Conservation (phyloP, 768 basidiomycete genomes). For the Leccinum ochraceum region DNA sequence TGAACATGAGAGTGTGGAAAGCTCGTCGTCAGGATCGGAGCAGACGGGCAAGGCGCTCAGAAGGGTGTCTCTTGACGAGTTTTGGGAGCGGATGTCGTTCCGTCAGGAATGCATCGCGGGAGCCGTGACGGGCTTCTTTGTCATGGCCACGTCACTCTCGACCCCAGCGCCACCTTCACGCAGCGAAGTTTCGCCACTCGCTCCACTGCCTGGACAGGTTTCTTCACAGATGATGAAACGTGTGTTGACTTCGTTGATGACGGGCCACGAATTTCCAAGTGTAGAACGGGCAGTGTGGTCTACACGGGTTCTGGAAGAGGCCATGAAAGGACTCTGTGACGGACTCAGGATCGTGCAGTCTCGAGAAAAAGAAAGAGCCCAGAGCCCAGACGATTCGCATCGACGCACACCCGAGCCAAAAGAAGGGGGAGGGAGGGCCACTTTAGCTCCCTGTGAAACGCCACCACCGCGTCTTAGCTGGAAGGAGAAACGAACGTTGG, state of each 20-base stretch:
- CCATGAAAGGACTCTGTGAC: slow-evolving; percentile 72
- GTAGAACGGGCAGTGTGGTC: slow-evolving; percentile 62
- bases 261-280: slow-evolving; percentile 76
- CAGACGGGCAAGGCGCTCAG: slow-evolving; percentile 53
- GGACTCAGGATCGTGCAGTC: slow-evolving; percentile 43
- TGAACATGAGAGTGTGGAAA: slow-evolving; percentile 21
- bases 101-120: slow-evolving; percentile 93
- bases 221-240: slow-evolving; percentile 68
- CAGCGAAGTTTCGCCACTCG: slow-evolving; percentile 43
- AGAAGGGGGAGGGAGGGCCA: slow-evolving; percentile 9
- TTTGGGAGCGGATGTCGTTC: slow-evolving; percentile 97
- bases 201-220: slow-evolving; percentile 61
- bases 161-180: slow-evolving; percentile 8
- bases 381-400: slow-evolving; percentile 27
- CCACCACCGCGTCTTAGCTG: slow-evolving; percentile 42
- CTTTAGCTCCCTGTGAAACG: slow-evolving; percentile 51
- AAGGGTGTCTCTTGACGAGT: slow-evolving; percentile 71
- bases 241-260: slow-evolving; percentile 66
- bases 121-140: slow-evolving; percentile 92
- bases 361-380: slow-evolving; percentile 7
- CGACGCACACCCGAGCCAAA: slow-evolving; percentile 46
- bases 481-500: slow-evolving; percentile 23
- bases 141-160: slow-evolving; percentile 49
- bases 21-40: slow-evolving; percentile 32
- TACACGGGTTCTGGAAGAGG: slow-evolving; percentile 68